Evolutionary conservation across 805 yeast species (phyloP).

Genomic region (Isabelozyma rhagii): DNA sequence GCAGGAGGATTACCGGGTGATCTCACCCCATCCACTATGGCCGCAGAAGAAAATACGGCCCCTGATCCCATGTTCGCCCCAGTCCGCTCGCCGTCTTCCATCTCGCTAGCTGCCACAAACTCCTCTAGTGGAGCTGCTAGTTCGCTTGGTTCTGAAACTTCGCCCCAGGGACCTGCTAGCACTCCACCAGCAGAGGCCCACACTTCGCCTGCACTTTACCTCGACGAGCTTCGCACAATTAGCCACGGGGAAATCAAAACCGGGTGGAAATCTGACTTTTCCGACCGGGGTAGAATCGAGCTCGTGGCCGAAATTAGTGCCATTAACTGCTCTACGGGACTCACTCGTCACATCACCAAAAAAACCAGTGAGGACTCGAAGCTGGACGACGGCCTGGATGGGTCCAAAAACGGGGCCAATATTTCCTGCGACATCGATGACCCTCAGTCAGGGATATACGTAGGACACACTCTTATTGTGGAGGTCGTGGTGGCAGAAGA

Average conservation of each 20-base stretch:
- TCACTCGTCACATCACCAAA: conserved; percentile 42
- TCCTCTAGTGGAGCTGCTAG: too few species aligned
- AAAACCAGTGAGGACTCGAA: conserved; percentile 37
- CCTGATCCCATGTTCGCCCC: too few species aligned
- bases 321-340: conserved; percentile 54
- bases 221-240: conserved; percentile 73
- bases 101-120: too few species aligned
- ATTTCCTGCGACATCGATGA: conserved; percentile 81
- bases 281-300: conserved; percentile 75
- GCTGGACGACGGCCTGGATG: conserved; percentile 21
- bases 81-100: too few species aligned
- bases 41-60: too few species aligned
- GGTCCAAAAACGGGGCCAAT: conserved; percentile 43
- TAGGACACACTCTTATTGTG: conserved; percentile 71
- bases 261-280: conserved; percentile 95
- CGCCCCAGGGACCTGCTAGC: background rate
- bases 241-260: conserved; percentile 76
- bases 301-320: conserved; percentile 69
- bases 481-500: conserved; percentile 97
- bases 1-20: too few species aligned
- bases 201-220: conserved; percentile 34
- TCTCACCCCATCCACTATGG: too few species aligned
- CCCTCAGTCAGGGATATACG: conserved; percentile 72
- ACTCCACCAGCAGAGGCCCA: background rate
- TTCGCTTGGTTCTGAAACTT: too few species aligned